These are phyloP conservation scores for Penicillium lagena DNA, from an alignment of 495 filamentous ascomycete genomes.

Conservation along the genomic window DNA sequence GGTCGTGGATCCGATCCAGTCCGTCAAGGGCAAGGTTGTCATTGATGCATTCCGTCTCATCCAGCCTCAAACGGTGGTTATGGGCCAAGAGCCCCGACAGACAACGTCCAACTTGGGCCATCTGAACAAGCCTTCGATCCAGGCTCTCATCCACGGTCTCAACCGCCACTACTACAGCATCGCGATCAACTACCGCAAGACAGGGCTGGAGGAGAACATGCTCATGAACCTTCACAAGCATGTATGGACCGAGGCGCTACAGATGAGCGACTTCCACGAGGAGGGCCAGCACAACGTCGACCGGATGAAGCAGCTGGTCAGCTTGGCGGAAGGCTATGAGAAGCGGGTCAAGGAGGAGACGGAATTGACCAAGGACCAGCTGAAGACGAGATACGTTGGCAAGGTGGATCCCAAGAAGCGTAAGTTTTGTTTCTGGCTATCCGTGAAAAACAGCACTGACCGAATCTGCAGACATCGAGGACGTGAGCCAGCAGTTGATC, in stretches of 20 bases:
- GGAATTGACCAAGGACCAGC: conserved; percentile 90
- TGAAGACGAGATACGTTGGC: conserved; percentile 98
- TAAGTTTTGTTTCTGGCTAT: conserved; percentile 27
- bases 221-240: conserved; percentile 99
- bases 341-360: conserved; percentile 98
- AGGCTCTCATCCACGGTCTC: conserved; percentile 96
- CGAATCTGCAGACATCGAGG: conserved; percentile 64
- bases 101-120: conserved; percentile 97
- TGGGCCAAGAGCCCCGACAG: conserved; percentile 97
- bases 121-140: conserved; percentile 97
- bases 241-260: conserved; percentile 94
- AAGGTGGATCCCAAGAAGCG: conserved; percentile 99
- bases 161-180: conserved; percentile 99
- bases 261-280: conserved; percentile 92
- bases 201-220: conserved; percentile 97
- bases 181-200: conserved; percentile 96
- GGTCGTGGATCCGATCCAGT: conserved; percentile 97
- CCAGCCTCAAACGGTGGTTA: conserved; percentile 96
- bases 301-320: conserved; percentile 77
- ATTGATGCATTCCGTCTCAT: conserved; percentile 99
- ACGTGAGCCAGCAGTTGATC: conserved; percentile 90
- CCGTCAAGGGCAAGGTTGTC: conserved; percentile 98
- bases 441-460: conserved; percentile 15
- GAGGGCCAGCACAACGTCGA: conserved; percentile 81
- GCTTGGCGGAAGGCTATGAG: conserved; percentile 91